Evolutionary conservation across 768 basidiomycete species (phyloP).

Genomic region (Amanita phalloides): DNA sequence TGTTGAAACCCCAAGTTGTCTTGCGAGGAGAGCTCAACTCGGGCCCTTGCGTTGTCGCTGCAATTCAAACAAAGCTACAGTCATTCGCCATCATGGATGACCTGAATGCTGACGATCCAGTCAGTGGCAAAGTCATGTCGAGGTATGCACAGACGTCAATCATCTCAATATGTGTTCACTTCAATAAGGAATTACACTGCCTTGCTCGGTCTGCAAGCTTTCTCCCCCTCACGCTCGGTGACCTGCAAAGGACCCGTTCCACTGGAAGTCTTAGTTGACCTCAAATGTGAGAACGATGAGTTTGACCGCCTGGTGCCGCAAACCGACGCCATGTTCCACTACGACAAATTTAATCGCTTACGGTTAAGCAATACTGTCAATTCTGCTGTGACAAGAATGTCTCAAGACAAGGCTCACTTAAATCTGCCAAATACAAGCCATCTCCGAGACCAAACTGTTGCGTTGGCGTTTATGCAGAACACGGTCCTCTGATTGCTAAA

Average conservation of each 20-base stretch:
- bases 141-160: slow-evolving; percentile 35
- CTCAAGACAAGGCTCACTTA: slow-evolving; percentile 22
- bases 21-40: slow-evolving; percentile 46
- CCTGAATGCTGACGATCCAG: slow-evolving; percentile 66
- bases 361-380: slow-evolving; percentile 68
- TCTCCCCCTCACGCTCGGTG: slow-evolving; percentile 50
- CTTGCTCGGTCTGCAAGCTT: slow-evolving; percentile 77
- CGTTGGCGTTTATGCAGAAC: not conserved
- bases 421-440: slow-evolving; percentile 14
- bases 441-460: slow-evolving; percentile 24
- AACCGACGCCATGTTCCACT: slow-evolving; percentile 75
- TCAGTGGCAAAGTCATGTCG: slow-evolving; percentile 80
- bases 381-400: slow-evolving; percentile 29
- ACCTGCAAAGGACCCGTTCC: slow-evolving; percentile 56
- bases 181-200: slow-evolving; percentile 59
- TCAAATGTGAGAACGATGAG: slow-evolving; percentile 65
- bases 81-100: slow-evolving; percentile 76
- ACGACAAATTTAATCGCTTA: slow-evolving; percentile 92
- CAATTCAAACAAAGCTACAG: slow-evolving; percentile 71
- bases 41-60: slow-evolving; percentile 63
- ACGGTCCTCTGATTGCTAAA: not conserved
- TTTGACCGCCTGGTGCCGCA: slow-evolving; percentile 90
- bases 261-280: slow-evolving; percentile 84
- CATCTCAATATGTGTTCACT: not conserved
- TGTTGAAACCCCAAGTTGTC: slow-evolving; percentile 86